These are phyloP conservation scores for Omphalotus guepiniiformis DNA, from an alignment of 768 basidiomycete genomes.

Conservation along the genomic window DNA sequence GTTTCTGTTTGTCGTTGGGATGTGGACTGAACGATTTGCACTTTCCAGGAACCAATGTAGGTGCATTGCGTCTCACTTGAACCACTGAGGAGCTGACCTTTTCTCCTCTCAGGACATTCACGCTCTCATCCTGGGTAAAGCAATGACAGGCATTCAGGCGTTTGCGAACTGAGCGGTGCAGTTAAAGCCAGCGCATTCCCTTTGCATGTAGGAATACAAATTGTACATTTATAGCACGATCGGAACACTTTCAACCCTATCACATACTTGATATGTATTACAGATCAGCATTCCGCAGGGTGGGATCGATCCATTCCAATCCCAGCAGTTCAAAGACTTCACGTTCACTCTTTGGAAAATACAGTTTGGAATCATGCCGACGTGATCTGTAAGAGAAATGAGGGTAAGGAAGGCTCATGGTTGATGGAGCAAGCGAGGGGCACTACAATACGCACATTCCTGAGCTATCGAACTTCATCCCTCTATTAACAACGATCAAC, in stretches of 20 bases:
- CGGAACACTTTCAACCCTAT: neutral
- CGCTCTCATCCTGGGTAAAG: constrained; percentile 89
- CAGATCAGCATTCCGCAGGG: constrained; percentile 63
- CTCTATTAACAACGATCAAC: constrained; percentile 43
- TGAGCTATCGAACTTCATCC: constrained; percentile 81
- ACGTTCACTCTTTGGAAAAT: constrained; percentile 59
- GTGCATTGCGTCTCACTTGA: constrained; percentile 18
- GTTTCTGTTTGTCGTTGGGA: neutral
- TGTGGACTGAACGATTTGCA: neutral
- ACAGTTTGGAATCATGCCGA: constrained; percentile 56
- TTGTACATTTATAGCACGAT: neutral
- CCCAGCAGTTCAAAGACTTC: constrained; percentile 73
- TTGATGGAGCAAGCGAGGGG: neutral
- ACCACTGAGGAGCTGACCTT: constrained; percentile 11
- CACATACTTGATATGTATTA: constrained; percentile 26
- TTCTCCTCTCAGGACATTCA: constrained; percentile 67
- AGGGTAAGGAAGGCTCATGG: neutral
- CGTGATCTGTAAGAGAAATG: constrained; percentile 41
- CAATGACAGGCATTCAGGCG: constrained; percentile 85
- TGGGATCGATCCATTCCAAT: constrained; percentile 67
- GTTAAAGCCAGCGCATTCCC: too few relatives aligned
- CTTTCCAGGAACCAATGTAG: constrained; percentile 53
- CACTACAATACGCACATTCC: constrained; percentile 54
- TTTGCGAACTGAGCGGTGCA: constrained; percentile 54
- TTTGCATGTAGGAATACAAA: neutral